These are phyloP conservation scores for Lentinula sp. DNA, from an alignment of 768 basidiomycete species.

Conservation along the genomic window DNA sequence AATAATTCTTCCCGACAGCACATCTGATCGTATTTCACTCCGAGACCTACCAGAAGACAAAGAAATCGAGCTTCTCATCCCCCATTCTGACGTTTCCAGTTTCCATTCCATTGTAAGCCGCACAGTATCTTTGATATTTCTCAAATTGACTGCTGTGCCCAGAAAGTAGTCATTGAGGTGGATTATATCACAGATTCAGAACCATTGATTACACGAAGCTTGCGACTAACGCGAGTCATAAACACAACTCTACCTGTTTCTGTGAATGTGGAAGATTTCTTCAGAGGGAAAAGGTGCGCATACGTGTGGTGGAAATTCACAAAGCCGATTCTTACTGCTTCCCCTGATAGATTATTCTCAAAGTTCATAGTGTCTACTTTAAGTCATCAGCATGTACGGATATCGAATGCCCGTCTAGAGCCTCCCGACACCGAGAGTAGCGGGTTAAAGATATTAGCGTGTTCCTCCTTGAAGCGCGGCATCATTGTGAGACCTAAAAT, in stretches of 20 bases:
- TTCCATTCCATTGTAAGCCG: conserved; percentile 53
- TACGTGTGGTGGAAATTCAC: not conserved
- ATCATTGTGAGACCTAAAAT: conserved; percentile 36
- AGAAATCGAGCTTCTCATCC: conserved; percentile 45
- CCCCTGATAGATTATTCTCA: conserved; percentile 64
- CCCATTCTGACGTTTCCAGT: conserved; percentile 62
- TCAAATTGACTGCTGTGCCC: not conserved
- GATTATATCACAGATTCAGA: conserved; percentile 61
- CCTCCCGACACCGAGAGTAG: conserved; percentile 35
- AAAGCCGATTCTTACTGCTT: not conserved
- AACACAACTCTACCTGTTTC: conserved; percentile 75
- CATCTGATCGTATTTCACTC: conserved; percentile 40
- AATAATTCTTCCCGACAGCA: conserved; percentile 22
- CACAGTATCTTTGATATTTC: not conserved
- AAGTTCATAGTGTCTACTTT: conserved; percentile 87
- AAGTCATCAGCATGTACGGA: conserved; percentile 72
- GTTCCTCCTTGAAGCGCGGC: conserved; percentile 36
- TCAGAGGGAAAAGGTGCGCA: conserved; percentile 73
- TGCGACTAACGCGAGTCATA: conserved; percentile 51
- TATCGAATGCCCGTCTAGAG: conserved; percentile 54
- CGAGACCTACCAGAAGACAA: conserved; percentile 41
- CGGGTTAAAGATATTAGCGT: conserved; percentile 46
- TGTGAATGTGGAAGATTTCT: conserved; percentile 96
- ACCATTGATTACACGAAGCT: conserved; percentile 43
- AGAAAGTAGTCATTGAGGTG: conserved; percentile 67